A percentile compares a stretch with the other conserved stretches of the same genome.
These are phyloP conservation scores for Fusarium sulawesiense DNA, from an alignment of 2,329 filamentous ascomycete genomes.

Conservation along the genomic window DNA sequence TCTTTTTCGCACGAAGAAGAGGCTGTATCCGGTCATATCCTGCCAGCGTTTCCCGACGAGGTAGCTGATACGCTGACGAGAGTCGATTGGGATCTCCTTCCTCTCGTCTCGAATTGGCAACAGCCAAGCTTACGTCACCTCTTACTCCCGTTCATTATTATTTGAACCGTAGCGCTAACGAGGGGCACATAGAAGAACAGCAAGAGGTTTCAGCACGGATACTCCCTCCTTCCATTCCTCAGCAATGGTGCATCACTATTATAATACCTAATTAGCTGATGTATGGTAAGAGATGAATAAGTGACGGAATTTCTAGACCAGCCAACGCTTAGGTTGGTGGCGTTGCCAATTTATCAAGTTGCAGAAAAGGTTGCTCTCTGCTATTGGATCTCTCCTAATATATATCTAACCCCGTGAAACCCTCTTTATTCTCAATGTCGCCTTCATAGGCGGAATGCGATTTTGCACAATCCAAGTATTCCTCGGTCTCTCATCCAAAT, in stretches of 20 bases:
- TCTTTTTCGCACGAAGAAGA: conserved; percentile 48
- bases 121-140: conserved; percentile 44
- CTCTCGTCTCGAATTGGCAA: too few species aligned
- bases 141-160: neutral
- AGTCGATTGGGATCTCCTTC: conserved; percentile 36
- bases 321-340: neutral
- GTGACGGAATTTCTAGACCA: neutral
- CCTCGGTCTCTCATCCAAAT: neutral
- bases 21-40: conserved; percentile 35
- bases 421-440: neutral
- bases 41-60: neutral
- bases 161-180: too few species aligned
- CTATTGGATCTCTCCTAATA: rapidly evolving
- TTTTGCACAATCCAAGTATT: conserved; percentile 21
- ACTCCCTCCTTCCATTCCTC: too few species aligned
- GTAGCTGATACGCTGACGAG: conserved; percentile 41
- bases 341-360: too few species aligned
- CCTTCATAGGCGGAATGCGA: conserved; percentile 7
- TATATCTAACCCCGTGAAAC: neutral
- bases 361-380: neutral
- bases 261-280: too few species aligned
- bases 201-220: too few species aligned
- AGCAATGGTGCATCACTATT: too few species aligned
- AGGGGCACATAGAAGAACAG: too few species aligned
- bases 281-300: too few species aligned